phyloP scores from a whole-genome alignment of 116 monocot species.

The Trichopus zeylanicus region DNA sequence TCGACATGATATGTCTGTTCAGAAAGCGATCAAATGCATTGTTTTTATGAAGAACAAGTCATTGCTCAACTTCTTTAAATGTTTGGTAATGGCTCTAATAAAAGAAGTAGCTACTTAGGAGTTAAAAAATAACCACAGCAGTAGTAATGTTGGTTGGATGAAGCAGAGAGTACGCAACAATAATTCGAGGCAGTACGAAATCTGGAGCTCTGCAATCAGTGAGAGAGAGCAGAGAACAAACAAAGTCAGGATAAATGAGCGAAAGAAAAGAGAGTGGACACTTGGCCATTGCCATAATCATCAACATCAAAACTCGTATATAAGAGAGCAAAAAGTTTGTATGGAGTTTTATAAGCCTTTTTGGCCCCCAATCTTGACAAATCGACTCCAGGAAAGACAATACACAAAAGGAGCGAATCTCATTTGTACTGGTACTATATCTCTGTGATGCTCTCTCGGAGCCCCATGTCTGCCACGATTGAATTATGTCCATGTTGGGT shows the following conservation, averaged over 20 bases:
- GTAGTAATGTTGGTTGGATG: neutral
- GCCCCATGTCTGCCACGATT: neutral
- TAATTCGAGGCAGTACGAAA: neutral
- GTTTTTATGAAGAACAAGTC: too few relatives aligned
- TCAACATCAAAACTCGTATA: too few relatives aligned
- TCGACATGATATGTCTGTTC: too few relatives aligned
- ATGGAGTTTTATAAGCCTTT: neutral
- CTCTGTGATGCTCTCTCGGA: neutral
- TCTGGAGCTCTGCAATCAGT: neutral
- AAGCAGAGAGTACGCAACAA: neutral
- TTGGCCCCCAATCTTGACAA: conserved; percentile 3
- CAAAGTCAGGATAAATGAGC: conserved; percentile 4
- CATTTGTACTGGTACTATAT: neutral
- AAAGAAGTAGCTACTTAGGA: too few relatives aligned
- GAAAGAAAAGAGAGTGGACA: neutral
- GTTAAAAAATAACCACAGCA: neutral
- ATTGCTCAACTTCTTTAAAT: too few relatives aligned
- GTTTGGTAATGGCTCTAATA: too few relatives aligned
- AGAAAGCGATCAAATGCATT: too few relatives aligned
- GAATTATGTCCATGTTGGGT: too few relatives aligned
- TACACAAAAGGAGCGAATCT: neutral
- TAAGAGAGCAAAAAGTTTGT: neutral
- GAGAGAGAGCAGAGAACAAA: neutral
- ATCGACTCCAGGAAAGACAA: neutral
- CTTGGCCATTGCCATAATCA: neutral